Percentiles rank a stretch among this genome's conserved stretches.
phyloP scores from a whole-genome alignment of 805 yeast genomes.

The Candida suzukii region DNA sequence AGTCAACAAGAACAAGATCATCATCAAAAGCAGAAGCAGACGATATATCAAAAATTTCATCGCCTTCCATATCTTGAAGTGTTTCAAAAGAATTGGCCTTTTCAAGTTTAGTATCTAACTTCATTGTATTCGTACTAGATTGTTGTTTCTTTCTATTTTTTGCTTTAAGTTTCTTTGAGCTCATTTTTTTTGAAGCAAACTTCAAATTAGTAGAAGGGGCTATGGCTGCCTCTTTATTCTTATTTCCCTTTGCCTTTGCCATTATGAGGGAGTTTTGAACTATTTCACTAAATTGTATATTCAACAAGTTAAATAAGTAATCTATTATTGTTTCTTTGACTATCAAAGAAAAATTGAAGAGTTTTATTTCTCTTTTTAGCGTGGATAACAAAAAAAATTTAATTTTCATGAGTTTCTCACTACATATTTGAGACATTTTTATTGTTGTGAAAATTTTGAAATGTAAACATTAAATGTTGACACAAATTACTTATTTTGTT shows the following conservation, averaged over 20 bases:
- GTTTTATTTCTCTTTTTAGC: neutral
- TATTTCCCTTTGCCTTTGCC: neutral
- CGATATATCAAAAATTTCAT: neutral
- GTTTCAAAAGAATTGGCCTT: neutral
- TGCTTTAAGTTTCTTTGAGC: neutral
- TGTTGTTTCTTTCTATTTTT: neutral
- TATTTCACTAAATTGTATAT: too few species aligned
- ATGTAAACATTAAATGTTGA: neutral
- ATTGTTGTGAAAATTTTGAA: neutral
- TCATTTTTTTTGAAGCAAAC: neutral
- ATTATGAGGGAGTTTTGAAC: too few species aligned
- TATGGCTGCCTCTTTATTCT: neutral
- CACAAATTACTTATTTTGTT: too few species aligned
- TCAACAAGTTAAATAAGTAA: too few species aligned
- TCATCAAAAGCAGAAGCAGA: neutral
- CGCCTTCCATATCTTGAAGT: neutral
- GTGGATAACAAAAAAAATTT: neutral
- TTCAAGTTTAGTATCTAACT: neutral
- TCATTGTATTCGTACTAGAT: neutral
- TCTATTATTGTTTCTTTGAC: neutral
- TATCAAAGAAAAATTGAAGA: neutral
- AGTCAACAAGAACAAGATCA: constrained; percentile 7
- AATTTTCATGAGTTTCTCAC: neutral
- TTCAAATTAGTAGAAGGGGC: neutral
- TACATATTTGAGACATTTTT: neutral